Evolutionary conservation across 1,284 basidiomycete species (phyloP), one percentile per base, ranked within the genome.

Genomic region (Sporisorium iseilematis-ciliati): DNA sequence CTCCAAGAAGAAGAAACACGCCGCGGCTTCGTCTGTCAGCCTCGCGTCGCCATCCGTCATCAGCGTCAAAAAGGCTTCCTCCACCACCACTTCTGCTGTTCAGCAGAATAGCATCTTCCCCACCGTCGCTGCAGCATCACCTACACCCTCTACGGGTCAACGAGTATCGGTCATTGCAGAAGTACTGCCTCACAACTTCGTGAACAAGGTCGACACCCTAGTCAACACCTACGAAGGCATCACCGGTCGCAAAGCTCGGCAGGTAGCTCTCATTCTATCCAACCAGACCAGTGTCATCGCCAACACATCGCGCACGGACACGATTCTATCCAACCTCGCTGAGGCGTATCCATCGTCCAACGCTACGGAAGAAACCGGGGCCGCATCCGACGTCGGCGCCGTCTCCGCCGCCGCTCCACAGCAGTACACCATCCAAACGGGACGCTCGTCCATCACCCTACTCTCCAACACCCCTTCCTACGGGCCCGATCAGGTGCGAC

Each of bases 381-480:
- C 18, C 3, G n/a, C n/a, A n/a, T n/a, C n/a, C n/a, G n/a, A n/a
- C n/a, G n/a, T n/a, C n/a, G 21, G 18, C 7, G 12, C 43, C 2
- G 14, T n/a, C n/a, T n/a, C 20, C 7, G 14, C 51, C 0, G 25
- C 14, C 12, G 31, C 21, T 31, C 57, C 56, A 3, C 57, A 64
- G 20, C 26, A 58, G 26, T 64, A 23, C 23, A 40, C 56, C 33
- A 49, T 67, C 7, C 40, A 49, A 29, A 25, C 61, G 4, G 65
- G 61, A 1, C 52, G 55, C 1, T 68, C 72, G 21, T 57, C 52
- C 40, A 48, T 75, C 26, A 59, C 56, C 2, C 26, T 81, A 16
- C 49, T 69, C 8, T 79, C 75, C 45, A 82, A 81, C 71, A 62
- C 73, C 14, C 43, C 77, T 4, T 51, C 41, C 5, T 84, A 84